Conservation (phyloP, 441 rosid species). For the Bocquillonia castaneifolia region DNA sequence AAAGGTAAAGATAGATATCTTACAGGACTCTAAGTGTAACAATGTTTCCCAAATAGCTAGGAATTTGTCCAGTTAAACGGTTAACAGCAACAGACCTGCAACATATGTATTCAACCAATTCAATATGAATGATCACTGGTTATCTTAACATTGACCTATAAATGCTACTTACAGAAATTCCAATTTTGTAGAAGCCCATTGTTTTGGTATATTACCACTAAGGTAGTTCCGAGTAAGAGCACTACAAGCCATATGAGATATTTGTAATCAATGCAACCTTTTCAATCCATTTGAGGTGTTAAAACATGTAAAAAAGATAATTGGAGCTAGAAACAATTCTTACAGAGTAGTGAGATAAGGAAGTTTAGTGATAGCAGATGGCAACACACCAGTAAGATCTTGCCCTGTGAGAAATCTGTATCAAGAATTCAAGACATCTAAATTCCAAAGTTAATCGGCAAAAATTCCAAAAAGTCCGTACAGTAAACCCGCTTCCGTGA, state of each 20-base stretch:
- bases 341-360: conserved; percentile 32
- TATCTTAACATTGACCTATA: not conserved
- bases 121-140: not conserved
- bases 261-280: not conserved
- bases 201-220: conserved; percentile 34
- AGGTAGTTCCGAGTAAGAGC: conserved; percentile 34
- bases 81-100: conserved; percentile 34
- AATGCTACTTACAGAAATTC: conserved; percentile 33
- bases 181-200: conserved; percentile 38
- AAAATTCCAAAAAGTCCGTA: not conserved
- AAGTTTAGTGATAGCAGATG: conserved; percentile 29
- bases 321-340: conserved; percentile 19
- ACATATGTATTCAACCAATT: not conserved
- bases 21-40: conserved; percentile 35
- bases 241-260: conserved; percentile 22
- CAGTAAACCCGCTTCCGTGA: not conserved
- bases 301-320: not conserved
- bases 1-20: not conserved
- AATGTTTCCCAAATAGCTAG: conserved; percentile 33
- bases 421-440: not conserved
- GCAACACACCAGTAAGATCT: conserved; percentile 39
- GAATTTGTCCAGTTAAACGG: conserved; percentile 36
- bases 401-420: conserved; percentile 30
- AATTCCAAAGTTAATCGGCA: not conserved
- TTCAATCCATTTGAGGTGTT: not conserved